phyloP scores from a whole-genome alignment of 495 filamentous ascomycete species.

The Neurospora sp. region DNA sequence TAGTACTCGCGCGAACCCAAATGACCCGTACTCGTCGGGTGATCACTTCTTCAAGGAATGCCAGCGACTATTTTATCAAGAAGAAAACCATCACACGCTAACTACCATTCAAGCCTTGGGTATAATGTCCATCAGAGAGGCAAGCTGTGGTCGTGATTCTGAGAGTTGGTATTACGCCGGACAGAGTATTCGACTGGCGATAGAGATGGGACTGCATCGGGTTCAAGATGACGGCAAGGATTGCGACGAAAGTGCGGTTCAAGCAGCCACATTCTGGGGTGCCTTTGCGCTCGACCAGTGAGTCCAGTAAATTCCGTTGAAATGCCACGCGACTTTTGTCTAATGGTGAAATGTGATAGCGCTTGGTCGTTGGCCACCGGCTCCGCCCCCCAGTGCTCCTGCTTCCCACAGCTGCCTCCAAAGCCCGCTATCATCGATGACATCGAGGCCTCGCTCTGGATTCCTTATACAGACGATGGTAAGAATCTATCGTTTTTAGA shows the following conservation, averaged over 20 bases:
- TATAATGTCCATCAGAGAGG: slow-evolving; percentile 61
- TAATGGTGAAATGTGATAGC: slow-evolving; percentile 24
- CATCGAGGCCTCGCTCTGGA: slow-evolving; percentile 44
- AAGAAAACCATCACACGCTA: slow-evolving; percentile 48
- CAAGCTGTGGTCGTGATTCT: slow-evolving; percentile 53
- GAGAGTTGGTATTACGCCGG: slow-evolving; percentile 59
- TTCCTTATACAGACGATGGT: slow-evolving; percentile 51
- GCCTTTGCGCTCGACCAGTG: slow-evolving; percentile 63
- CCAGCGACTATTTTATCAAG: slow-evolving; percentile 46
- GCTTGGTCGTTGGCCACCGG: slow-evolving; percentile 56
- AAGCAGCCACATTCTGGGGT: slow-evolving; percentile 63
- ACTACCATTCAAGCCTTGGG: slow-evolving; percentile 73
- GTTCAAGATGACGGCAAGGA: slow-evolving; percentile 31
- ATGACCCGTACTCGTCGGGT: slow-evolving; percentile 54
- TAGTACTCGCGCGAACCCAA: slow-evolving; percentile 49
- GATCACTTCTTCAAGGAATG: slow-evolving; percentile 65
- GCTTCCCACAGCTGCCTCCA: slow-evolving; percentile 42
- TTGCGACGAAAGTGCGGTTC: slow-evolving; percentile 48
- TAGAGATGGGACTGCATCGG: slow-evolving; percentile 56
- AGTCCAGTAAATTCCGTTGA: slow-evolving; percentile 9
- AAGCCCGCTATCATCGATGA: slow-evolving; percentile 48
- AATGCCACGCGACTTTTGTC: not conserved
- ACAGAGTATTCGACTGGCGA: slow-evolving; percentile 52
- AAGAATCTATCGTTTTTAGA: slow-evolving; percentile 11
- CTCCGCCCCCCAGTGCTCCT: slow-evolving; percentile 52